Conservation (phyloP, 768 basidiomycete species). For the Gymnopilus dilepis region DNA sequence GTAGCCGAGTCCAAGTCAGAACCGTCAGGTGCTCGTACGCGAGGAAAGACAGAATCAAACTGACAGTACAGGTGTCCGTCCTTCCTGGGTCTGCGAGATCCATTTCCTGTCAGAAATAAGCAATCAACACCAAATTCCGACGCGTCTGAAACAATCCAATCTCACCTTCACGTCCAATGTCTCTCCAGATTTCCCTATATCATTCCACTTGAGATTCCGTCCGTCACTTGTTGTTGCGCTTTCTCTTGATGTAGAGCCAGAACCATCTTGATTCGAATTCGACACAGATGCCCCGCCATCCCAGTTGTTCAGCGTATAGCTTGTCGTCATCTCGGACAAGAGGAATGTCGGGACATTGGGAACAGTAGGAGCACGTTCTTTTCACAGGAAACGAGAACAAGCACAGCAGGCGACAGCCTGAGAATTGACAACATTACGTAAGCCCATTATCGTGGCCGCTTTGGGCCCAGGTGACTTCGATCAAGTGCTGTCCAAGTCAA, state of each 20-base stretch:
- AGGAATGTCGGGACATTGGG: constrained; percentile 14
- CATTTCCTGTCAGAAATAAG: neutral
- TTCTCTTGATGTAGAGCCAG: neutral
- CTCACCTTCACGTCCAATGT: neutral
- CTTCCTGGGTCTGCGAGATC: neutral
- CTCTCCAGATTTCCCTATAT: too few species aligned
- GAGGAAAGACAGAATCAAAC: neutral
- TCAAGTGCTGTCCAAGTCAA: too few species aligned
- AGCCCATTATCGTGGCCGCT: neutral
- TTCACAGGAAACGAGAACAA: neutral
- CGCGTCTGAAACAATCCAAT: too few species aligned
- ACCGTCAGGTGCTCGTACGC: neutral
- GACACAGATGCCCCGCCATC: constrained; percentile 20
- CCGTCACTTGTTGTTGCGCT: neutral
- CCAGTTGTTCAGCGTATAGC: constrained; percentile 30
- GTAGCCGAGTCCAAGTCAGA: neutral
- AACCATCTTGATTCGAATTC: neutral
- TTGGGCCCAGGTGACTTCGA: too few species aligned
- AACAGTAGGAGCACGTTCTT: neutral
- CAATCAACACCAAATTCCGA: neutral
- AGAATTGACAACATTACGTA: constrained; percentile 4
- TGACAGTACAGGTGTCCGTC: neutral
- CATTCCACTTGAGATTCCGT: neutral
- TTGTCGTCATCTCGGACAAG: constrained; percentile 21
- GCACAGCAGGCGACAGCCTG: neutral